Evolutionary conservation across 73 alveolate species (phyloP).

Genomic region (Paramecium octaurelia): DNA sequence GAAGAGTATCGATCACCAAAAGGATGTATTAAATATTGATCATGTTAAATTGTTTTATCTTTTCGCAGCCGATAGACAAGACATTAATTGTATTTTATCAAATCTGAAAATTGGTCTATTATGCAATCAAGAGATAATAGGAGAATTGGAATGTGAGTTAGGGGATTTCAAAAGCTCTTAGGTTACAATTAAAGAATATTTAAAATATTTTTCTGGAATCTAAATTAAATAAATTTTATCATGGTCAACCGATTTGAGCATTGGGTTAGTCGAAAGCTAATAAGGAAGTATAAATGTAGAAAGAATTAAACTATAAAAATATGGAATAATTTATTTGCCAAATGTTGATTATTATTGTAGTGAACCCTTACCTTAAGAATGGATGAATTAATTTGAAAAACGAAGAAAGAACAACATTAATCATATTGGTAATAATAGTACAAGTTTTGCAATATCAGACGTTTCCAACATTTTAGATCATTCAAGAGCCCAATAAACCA

Average conservation of each 20-base stretch:
- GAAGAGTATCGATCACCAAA: neutral
- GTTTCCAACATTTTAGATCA: neutral
- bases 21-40: neutral
- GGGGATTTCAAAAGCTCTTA: slow-evolving; percentile 25
- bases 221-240: slow-evolving; percentile 19
- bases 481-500: neutral
- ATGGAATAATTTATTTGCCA: slow-evolving; percentile 2
- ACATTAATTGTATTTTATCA: neutral
- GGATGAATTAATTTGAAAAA: slow-evolving; percentile 44
- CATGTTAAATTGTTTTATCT: slow-evolving; percentile 48
- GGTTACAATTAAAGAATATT: slow-evolving; percentile 22
- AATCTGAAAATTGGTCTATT: neutral
- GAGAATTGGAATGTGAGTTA: slow-evolving; percentile 20
- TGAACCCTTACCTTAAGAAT: slow-evolving; percentile 61
- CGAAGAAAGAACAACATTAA: neutral
- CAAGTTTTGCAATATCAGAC: slow-evolving; percentile 30
- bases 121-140: slow-evolving; percentile 8
- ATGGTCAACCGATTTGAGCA: slow-evolving; percentile 22
- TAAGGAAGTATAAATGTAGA: neutral
- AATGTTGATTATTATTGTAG: slow-evolving; percentile 35
- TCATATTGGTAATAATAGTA: neutral
- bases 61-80: slow-evolving; percentile 25
- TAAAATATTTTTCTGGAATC: slow-evolving; percentile 38
- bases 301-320: neutral
- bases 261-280: neutral